phyloP scores from a whole-genome alignment of 1,284 basidiomycete species.

The Rhodotorula sp. region DNA sequence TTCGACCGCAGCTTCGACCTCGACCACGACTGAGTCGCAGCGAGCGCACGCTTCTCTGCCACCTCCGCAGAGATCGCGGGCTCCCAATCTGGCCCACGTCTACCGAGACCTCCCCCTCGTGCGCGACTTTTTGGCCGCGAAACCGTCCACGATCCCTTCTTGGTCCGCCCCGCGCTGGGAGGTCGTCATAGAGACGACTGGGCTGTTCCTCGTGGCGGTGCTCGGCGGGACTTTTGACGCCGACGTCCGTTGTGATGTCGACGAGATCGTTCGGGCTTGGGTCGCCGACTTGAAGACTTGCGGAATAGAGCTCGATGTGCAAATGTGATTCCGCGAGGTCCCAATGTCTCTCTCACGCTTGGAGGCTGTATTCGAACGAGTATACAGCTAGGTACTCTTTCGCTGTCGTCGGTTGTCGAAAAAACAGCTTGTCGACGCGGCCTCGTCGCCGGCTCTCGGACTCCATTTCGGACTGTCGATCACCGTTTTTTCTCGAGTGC shows the following conservation, averaged over 20 bases:
- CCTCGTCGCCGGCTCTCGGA: background rate
- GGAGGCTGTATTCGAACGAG: background rate
- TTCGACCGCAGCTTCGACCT: too few species aligned
- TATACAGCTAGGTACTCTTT: background rate
- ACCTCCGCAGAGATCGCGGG: background rate
- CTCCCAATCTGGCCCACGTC: background rate
- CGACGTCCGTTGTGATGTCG: slow-evolving; percentile 17
- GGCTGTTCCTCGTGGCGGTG: slow-evolving; percentile 13
- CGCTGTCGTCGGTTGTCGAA: background rate
- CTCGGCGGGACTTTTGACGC: slow-evolving; percentile 12
- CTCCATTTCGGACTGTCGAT: background rate
- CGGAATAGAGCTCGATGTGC: slow-evolving; percentile 8
- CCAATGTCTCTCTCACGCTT: background rate
- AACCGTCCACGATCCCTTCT: background rate
- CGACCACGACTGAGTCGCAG: background rate
- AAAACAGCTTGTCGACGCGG: background rate
- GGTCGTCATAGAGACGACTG: slow-evolving; percentile 20
- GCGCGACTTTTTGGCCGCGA: background rate
- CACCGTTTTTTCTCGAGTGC: background rate
- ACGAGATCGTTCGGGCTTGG: slow-evolving; percentile 11
- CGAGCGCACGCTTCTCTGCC: background rate
- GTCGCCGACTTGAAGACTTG: slow-evolving; percentile 3
- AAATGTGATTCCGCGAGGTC: background rate
- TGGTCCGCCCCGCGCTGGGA: slow-evolving; percentile 34
- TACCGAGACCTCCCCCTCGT: background rate